phyloP scores from a whole-genome alignment of 768 basidiomycete species.

The Lenzites betulinus region DNA sequence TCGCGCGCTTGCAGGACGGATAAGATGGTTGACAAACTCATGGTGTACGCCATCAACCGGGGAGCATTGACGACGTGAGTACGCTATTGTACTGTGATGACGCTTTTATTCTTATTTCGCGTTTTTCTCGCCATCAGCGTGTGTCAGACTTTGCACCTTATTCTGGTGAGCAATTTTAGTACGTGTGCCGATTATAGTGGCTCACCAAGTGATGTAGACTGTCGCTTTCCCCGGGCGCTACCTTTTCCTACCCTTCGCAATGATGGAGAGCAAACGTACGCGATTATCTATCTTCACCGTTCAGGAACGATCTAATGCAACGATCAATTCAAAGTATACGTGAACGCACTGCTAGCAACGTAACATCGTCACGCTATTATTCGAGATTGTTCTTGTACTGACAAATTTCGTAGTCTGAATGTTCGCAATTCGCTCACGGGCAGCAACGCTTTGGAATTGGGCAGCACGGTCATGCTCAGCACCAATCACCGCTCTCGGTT shows the following conservation, averaged over 20 bases:
- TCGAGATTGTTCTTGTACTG: neutral
- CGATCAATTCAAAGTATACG: neutral
- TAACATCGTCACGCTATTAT: neutral
- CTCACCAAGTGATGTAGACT: neutral
- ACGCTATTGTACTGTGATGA: neutral
- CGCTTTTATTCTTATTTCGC: neutral
- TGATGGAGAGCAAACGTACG: constrained; percentile 7
- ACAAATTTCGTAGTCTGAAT: neutral
- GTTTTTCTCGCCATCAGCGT: neutral
- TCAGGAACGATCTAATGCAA: too few relatives aligned
- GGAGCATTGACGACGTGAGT: neutral
- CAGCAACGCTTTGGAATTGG: too few relatives aligned
- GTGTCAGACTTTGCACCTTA: neutral
- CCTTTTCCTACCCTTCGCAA: constrained; percentile 1
- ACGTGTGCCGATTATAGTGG: too few relatives aligned
- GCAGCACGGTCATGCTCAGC: neutral
- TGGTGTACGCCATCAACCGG: constrained; percentile 4
- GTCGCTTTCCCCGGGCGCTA: neutral
- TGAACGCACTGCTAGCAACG: constrained; percentile 1
- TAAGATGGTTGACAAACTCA: neutral
- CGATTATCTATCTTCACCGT: too few relatives aligned
- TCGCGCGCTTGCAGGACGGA: neutral
- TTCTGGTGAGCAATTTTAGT: neutral
- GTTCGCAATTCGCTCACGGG: neutral
- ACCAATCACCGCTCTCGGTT: neutral